Conservation (phyloP, 2,329 filamentous ascomycete species). For the Claviceps spartinae region DNA sequence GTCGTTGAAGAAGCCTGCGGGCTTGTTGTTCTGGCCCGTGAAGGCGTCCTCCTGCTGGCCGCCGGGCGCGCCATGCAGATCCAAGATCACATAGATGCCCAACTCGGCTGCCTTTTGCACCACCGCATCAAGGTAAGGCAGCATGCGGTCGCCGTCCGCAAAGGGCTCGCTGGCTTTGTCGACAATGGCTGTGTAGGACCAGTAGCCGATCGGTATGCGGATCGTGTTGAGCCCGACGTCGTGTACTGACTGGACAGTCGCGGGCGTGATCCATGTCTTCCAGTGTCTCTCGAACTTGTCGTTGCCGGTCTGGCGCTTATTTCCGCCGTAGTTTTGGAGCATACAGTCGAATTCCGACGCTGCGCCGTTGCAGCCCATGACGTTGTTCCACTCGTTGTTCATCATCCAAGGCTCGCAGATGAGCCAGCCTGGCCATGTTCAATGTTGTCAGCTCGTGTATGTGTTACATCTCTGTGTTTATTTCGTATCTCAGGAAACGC, state of each 20-base stretch:
- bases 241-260: conserved; percentile 31
- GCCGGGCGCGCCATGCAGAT: conserved; percentile 31
- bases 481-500: no score
- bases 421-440: conserved; percentile 15
- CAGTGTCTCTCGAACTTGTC: conserved; percentile 33
- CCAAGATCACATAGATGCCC: conserved; percentile 19
- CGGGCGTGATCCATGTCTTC: conserved; percentile 14
- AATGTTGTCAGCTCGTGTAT: background rate
- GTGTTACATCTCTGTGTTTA: background rate
- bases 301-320: conserved; percentile 26
- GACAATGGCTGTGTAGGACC: conserved; percentile 36
- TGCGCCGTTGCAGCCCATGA: conserved; percentile 30
- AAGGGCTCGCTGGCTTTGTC: conserved; percentile 33
- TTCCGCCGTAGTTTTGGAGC: conserved; percentile 12
- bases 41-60: conserved; percentile 30
- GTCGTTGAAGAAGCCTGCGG: conserved; percentile 39
- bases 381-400: conserved; percentile 24
- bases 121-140: conserved; percentile 18
- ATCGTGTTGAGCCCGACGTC: conserved; percentile 41
- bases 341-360: conserved; percentile 41
- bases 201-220: conserved; percentile 40
- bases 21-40: conserved; percentile 24
- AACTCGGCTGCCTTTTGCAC: conserved; percentile 19
- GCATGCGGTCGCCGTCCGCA: conserved; percentile 19
- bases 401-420: conserved; percentile 40